Evolutionary conservation across 2,329 filamentous ascomycete genomes (phyloP).

Genomic region (Pleoardoris graminearum): DNA sequence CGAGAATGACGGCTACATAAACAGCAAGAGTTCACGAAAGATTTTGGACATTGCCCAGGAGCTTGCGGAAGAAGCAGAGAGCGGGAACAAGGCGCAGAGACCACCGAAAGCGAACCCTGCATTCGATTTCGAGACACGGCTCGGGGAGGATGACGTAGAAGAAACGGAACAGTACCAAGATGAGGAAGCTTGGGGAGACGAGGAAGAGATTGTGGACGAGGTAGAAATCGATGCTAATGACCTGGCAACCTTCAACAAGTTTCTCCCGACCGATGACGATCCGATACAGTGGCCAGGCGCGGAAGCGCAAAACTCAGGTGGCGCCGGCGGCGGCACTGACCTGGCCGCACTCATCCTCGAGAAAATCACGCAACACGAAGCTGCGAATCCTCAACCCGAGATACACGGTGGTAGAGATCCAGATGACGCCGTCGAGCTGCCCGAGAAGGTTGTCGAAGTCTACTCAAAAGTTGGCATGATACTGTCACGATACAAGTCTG

Average conservation of each 20-base stretch:
- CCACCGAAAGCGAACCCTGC: conserved; percentile 59
- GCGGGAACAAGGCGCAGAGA: conserved; percentile 50
- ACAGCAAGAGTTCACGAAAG: conserved; percentile 83
- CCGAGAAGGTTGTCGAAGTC: conserved; percentile 89
- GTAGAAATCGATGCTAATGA: conserved; percentile 86
- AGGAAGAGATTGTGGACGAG: conserved; percentile 71
- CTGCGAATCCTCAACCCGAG: conserved; percentile 56
- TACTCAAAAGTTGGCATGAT: conserved; percentile 92
- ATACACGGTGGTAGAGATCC: conserved; percentile 60
- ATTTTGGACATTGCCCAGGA: conserved; percentile 91
- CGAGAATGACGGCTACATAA: conserved; percentile 73
- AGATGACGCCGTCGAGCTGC: conserved; percentile 83
- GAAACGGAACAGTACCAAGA: conserved; percentile 56
- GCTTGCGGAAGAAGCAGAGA: conserved; percentile 78
- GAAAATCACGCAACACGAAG: conserved; percentile 92
- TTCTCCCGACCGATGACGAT: conserved; percentile 76
- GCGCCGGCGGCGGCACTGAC: conserved; percentile 64
- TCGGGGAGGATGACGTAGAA: conserved; percentile 56
- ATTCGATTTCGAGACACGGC: conserved; percentile 80
- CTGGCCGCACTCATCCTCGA: conserved; percentile 90
- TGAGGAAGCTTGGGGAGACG: conserved; percentile 72
- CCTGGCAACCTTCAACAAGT: conserved; percentile 87
- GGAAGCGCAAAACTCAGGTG: conserved; percentile 40
- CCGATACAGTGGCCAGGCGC: conserved; percentile 71
- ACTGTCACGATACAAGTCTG: conserved; percentile 89